Conservation (phyloP, 441 rosid species). For the Breynia disticha region DNA sequence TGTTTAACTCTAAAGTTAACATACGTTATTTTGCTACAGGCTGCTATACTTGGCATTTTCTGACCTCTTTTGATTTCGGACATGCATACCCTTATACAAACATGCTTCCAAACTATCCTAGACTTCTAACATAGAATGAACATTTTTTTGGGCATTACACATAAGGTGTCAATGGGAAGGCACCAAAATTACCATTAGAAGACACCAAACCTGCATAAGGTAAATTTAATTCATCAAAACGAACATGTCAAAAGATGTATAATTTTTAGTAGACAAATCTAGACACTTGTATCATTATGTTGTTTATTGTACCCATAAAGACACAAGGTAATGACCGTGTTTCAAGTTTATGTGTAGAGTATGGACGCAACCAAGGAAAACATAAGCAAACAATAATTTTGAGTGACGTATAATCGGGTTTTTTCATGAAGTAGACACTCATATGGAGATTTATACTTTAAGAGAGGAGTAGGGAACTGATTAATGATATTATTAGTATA, state of each 20-base stretch:
- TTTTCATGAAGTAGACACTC: not conserved
- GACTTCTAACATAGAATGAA: too few species aligned
- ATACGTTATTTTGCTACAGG: too few species aligned
- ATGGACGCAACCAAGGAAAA: slow-evolving; percentile 1
- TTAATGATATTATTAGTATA: not conserved
- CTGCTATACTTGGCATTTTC: too few species aligned
- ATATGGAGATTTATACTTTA: not conserved
- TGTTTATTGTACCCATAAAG: not conserved
- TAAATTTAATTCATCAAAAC: not conserved
- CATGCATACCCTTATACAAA: too few species aligned
- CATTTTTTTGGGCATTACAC: too few species aligned
- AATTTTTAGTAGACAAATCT: not conserved
- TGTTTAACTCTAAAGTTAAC: too few species aligned
- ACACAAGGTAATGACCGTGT: not conserved
- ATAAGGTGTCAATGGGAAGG: not conserved
- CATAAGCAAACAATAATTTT: not conserved
- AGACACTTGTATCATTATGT: too few species aligned
- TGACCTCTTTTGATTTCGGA: too few species aligned
- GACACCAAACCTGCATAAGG: not conserved
- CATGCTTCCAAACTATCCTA: too few species aligned
- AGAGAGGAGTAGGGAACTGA: not conserved
- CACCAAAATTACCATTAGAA: not conserved
- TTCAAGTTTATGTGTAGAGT: not conserved
- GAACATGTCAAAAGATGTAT: not conserved
- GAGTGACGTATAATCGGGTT: not conserved